Evolutionary conservation across 768 basidiomycete genomes (phyloP), one percentile per base, ranked within the genome.

Genomic region (Rhizopogon vinicolor): DNA sequence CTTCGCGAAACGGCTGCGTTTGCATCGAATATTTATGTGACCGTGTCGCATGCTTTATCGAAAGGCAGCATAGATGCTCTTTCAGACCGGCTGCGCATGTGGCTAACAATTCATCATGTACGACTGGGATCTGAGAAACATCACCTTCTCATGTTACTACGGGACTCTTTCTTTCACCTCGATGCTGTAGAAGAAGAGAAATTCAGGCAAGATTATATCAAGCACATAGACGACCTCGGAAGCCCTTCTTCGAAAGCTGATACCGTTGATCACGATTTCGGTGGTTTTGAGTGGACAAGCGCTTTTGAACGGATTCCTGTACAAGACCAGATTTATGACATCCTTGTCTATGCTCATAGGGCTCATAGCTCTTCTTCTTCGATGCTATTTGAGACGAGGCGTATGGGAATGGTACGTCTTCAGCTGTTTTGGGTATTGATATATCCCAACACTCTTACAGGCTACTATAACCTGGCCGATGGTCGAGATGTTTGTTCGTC

Each of bases 401-500:
- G 78, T 51, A 75, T 84, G 14, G 82, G 84, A 58, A 80, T 87
- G 57, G 86, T 87, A 62, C 70, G 84, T 73, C 28, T 33, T 54
- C 51, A 39, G 7, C 37, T 28, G 9, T 57, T 42, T 50, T 5
- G 10, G 5, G 13, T 22, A 48, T 50, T 52, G n/a, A 33, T 51
- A 52, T 48, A 53, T 43, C 55, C 3, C 25, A 56, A 35, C 31
- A 56, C 19, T 56, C 49, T 41, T n/a, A n/a, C 44, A 88, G 86
- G 79, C 84, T 28, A 75, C 74, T 22, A 78, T 88, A 53, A 87
- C 86, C 7, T 88, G 85, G 85, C 83, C 86, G 3, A 88, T 88
- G 83, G 77, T 81, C 5, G 86, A 88, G 65, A 77, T 82, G 39
- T 88, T 87, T 67, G 72, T 77, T 41, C 78, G 77, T 33, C 68